These are phyloP conservation scores for Phylloboletellus chloephorus DNA, from an alignment of 1,284 basidiomycete species.

Conservation along the genomic window DNA sequence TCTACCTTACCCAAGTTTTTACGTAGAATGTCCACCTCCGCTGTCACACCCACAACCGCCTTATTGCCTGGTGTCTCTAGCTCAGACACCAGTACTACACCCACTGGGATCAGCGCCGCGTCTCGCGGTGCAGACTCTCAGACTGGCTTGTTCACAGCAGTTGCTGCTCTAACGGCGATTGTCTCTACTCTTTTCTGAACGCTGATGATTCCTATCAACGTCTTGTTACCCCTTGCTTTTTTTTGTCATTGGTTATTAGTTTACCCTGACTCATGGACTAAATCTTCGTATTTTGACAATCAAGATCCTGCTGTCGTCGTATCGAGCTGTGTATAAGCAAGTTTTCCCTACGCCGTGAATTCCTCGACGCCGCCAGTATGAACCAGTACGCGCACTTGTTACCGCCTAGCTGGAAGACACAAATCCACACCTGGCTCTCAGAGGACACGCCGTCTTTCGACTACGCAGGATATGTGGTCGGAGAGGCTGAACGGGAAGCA, in stretches of 20 bases:
- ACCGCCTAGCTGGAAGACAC: slow-evolving; percentile 85
- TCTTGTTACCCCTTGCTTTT: background rate
- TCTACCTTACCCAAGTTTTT: slow-evolving; percentile 11
- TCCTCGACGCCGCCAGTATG: slow-evolving; percentile 9
- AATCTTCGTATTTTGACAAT: too few relatives aligned
- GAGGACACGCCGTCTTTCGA: slow-evolving; percentile 98
- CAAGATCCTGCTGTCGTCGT: background rate
- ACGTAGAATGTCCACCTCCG: slow-evolving; percentile 21
- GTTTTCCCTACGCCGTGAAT: background rate
- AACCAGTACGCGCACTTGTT: slow-evolving; percentile 68
- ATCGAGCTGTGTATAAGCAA: background rate
- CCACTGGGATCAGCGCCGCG: slow-evolving; percentile 29
- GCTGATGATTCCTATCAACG: background rate
- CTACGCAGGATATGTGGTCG: slow-evolving; percentile 96
- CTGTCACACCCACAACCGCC: slow-evolving; percentile 19
- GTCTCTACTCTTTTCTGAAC: slow-evolving; percentile 20
- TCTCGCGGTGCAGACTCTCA: slow-evolving; percentile 20
- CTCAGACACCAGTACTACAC: slow-evolving; percentile 22
- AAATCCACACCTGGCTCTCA: slow-evolving; percentile 79
- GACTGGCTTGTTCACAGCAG: slow-evolving; percentile 26
- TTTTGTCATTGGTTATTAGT: background rate
- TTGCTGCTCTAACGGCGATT: slow-evolving; percentile 30
- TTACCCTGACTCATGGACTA: too few relatives aligned
- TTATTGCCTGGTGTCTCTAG: slow-evolving; percentile 20
- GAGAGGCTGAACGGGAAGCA: slow-evolving; percentile 83